Evolutionary conservation across 805 yeast genomes (phyloP), one percentile per base, ranked within the genome.

Genomic region (Metahyphopichia silvanorum): DNA sequence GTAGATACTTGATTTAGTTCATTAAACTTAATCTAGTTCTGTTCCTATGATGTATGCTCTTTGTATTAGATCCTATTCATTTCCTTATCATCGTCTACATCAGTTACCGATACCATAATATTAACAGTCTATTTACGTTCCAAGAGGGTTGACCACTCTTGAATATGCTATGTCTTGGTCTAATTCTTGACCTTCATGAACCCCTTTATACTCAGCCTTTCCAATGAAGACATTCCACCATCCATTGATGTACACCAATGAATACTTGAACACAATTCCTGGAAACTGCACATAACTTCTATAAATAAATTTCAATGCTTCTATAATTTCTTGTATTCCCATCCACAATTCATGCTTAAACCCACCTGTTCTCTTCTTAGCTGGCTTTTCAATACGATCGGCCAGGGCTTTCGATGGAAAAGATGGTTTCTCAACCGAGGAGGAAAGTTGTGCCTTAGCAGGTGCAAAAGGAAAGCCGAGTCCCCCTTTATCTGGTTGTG

Each of bases 211-310:
- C 17, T 29, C 30, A 14, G 53, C 62, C 26, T 69, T 71, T n/a
- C 95, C 95, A 35, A 86, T 69, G 51, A 86, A 84, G 22, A 53
- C 54, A 49, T 82, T 79, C 96, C 96, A 91, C 54, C 74, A 69
- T 24, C 67, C 62, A 37, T 71, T 72, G 22, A 74, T 28, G 39
- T 77, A 66, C 34, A 69, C 61, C 30, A 87, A 43, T 7, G 60
- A 42, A 34, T 76, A 42, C 22, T 74, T 69, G 60, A 72, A 76
- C 1, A 84, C 25, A 34, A 78, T 73, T 34, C 66, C 64, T 8
- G 97, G 97, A 41, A 91, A 71, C 24, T 79, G 70, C 30, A 69
- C 45, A 57, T 91, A 89, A 29, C 95, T 79, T 16, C 58, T 50
- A 34, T 74, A 55, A 14, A 91, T 75, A 57, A 86, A 88, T 38